These are phyloP conservation scores for Suhomyces yuchorum DNA, from an alignment of 1,139 yeast species.

Conservation along the genomic window DNA sequence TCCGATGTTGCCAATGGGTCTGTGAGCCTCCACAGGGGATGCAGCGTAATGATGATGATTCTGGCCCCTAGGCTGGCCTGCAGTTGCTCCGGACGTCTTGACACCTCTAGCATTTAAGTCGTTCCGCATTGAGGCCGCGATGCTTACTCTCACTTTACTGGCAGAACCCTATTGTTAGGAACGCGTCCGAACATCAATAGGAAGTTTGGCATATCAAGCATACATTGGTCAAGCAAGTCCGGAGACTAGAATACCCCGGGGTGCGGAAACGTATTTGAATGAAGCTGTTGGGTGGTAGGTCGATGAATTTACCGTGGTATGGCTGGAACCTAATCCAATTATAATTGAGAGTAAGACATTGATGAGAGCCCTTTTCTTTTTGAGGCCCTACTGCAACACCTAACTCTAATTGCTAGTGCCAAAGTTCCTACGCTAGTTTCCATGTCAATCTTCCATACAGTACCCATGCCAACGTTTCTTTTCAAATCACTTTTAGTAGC, in stretches of 20 bases:
- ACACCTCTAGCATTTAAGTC: background rate
- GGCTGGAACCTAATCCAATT: background rate
- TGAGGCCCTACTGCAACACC: background rate
- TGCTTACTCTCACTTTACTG: background rate
- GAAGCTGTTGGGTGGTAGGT: too few relatives aligned
- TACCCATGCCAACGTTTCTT: conserved; percentile 6
- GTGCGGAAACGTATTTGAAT: background rate
- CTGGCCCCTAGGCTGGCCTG: background rate
- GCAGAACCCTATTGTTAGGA: background rate
- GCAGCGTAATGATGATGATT: background rate
- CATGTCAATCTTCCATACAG: conserved; percentile 3
- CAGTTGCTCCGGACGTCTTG: background rate
- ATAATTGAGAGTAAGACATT: background rate
- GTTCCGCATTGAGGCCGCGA: background rate
- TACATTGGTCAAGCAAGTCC: background rate
- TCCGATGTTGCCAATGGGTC: background rate
- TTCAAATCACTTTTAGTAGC: conserved; percentile 6
- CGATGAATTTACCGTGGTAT: too few relatives aligned
- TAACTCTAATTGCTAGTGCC: background rate
- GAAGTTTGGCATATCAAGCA: background rate
- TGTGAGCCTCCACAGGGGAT: background rate
- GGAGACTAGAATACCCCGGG: background rate
- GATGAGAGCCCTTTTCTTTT: conserved; percentile 3
- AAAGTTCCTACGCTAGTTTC: conserved; percentile 3
- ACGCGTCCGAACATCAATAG: conserved; percentile 1